Base-by-base conservation (phyloP, 139 green algal genomes). In the Auxenochlorella pyrenoidosa region DNA sequence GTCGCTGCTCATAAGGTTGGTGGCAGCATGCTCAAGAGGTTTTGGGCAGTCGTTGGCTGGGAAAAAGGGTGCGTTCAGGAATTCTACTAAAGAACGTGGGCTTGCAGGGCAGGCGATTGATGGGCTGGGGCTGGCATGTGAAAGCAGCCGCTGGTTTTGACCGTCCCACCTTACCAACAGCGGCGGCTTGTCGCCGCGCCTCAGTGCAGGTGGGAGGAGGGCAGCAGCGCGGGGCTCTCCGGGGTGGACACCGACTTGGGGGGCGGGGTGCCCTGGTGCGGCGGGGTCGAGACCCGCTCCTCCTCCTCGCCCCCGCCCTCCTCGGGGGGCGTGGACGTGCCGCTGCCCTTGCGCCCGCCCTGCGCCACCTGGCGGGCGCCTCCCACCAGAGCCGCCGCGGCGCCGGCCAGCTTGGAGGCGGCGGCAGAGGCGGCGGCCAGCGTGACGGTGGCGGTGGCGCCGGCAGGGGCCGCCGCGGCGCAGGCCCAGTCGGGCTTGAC, bases 231-330 rank as follows among this genome's bases (percentile, higher is more conserved):
- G 26, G 75, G 75, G 44, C 75, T 81, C 30, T 81, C 75, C 3
- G 75, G 75, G 16, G 75, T 81, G 43, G 43, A n/a, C 5, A 59
- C 44, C 5, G 28, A 26, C 43, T 81, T 81, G 30, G 75, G 43
- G 5, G 43, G 30, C 28, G 75, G 75, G 30, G 75, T 81, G 41
- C 75, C 75, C 75, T 81, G 75, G 75, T 81, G 75, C 43, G 75
- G 43, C 75, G 44, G 75, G 10, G 75, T 81, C 26, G 30, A 41
- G 13, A 81, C 75, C 8, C 30, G 28, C 32, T 59, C 75, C 75
- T 81, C 75, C 4, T 60, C 75, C 43, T 81, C 75, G n/a, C n/a
- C 15, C 5, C 5, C 68, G 1, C 5, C 0, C 6, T 34, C 15
- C n/a, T 38, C 70, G 3, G 36, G n/a, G 15, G 70, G 70, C 15